Percentiles rank a stretch among this genome's conserved stretches.
These are phyloP conservation scores for Teunomyces pallodes DNA, from an alignment of 805 yeast species.

Conservation along the genomic window DNA sequence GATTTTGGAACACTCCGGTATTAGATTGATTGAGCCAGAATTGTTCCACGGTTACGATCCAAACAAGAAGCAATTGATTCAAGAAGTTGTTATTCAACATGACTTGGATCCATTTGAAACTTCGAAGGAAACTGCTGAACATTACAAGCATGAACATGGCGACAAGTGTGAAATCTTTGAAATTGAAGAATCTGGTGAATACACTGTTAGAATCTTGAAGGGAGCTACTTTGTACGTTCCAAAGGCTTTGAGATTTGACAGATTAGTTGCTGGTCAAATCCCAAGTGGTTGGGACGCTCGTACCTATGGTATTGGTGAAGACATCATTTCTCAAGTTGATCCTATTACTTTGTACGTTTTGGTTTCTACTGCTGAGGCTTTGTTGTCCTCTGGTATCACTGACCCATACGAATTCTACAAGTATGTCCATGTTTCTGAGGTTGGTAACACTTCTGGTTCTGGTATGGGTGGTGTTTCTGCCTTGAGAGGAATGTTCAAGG, in stretches of 20 bases:
- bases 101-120: constrained; percentile 96
- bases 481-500: constrained; percentile 95
- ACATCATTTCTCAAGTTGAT: constrained; percentile 90
- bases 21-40: constrained; percentile 95
- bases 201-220: constrained; percentile 82
- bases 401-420: constrained; percentile 99
- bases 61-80: constrained; percentile 85
- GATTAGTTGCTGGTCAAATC: constrained; percentile 87
- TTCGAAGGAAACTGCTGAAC: constrained; percentile 92
- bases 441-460: constrained; percentile 99
- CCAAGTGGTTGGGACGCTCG: constrained; percentile 99
- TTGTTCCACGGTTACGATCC: constrained; percentile 94
- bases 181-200: constrained; percentile 87
- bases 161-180: constrained; percentile 90
- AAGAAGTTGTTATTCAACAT: constrained; percentile 94
- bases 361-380: constrained; percentile 94
- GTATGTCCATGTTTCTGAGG: constrained; percentile 96
- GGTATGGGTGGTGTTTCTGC: constrained; percentile 99
- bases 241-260: constrained; percentile 74
- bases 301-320: constrained; percentile 93
- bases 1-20: constrained; percentile 92
- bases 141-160: constrained; percentile 90
- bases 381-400: constrained; percentile 89
- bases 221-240: constrained; percentile 92
- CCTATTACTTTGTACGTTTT: constrained; percentile 90